Evolutionary conservation across 805 yeast genomes (phyloP).

Genomic region (Candida dendrica): DNA sequence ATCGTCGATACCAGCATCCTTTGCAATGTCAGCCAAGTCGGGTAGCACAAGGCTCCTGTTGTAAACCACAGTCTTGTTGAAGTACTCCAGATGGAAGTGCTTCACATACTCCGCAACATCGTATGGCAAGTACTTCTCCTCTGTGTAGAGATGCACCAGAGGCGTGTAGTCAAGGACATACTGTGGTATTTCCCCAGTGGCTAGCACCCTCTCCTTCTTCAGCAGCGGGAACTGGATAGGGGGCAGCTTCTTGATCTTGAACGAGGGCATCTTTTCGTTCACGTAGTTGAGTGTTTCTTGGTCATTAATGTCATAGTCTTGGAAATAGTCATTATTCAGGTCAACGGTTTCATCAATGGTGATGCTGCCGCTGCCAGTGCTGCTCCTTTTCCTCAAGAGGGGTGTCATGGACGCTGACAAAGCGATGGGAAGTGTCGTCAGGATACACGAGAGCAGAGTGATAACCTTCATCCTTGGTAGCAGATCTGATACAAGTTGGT

Average conservation of each 20-base stretch:
- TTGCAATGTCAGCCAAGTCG: slow-evolving; percentile 19
- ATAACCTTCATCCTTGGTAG: no score
- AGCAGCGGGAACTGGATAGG: slow-evolving; percentile 28
- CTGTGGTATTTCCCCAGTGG: slow-evolving; percentile 52
- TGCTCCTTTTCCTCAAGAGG: no score
- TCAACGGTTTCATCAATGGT: neutral
- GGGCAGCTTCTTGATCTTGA: slow-evolving; percentile 22
- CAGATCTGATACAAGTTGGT: no score
- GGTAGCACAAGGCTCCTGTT: slow-evolving; percentile 24
- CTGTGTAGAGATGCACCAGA: slow-evolving; percentile 77
- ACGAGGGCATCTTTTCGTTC: neutral
- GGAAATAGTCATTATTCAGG: slow-evolving; percentile 11
- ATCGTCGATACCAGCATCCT: slow-evolving; percentile 21
- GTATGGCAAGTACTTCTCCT: slow-evolving; percentile 80
- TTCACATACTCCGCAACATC: slow-evolving; percentile 64
- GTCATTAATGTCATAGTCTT: slow-evolving; percentile 6
- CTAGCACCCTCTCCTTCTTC: slow-evolving; percentile 28
- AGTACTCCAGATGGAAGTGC: slow-evolving; percentile 53
- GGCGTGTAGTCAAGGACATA: slow-evolving; percentile 68
- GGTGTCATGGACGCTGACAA: neutral
- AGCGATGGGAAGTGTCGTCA: no score
- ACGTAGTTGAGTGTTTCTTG: slow-evolving; percentile 5
- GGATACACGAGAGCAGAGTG: no score
- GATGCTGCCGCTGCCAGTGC: neutral
- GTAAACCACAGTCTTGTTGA: slow-evolving; percentile 37